phyloP scores from a whole-genome alignment of 2,329 filamentous ascomycete genomes.

The Volutella citrinella region DNA sequence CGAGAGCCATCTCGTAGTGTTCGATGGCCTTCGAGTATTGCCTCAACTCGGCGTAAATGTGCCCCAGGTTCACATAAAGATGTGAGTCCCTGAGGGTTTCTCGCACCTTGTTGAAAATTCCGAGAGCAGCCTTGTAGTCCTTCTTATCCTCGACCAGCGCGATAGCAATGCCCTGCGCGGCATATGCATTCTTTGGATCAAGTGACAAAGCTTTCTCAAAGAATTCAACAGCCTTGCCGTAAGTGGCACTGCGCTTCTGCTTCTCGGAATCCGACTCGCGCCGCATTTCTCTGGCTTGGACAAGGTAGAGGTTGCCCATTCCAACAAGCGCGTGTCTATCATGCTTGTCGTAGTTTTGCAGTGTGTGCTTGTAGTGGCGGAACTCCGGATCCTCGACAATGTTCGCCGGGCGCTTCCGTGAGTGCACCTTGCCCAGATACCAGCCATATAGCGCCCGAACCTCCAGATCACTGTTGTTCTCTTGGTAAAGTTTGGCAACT shows the following conservation, averaged over 20 bases:
- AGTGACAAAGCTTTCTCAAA: constrained; percentile 95
- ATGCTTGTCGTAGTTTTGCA: constrained; percentile 94
- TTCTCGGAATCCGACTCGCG: constrained; percentile 86
- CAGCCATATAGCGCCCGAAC: constrained; percentile 92
- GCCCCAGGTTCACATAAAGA: constrained; percentile 89
- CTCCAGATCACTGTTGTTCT: constrained; percentile 81
- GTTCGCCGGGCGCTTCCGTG: constrained; percentile 77
- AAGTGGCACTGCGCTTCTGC: constrained; percentile 82
- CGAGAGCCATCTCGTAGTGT: constrained; percentile 83
- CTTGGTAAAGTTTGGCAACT: constrained; percentile 80
- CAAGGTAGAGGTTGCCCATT: constrained; percentile 91
- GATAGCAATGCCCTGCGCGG: constrained; percentile 93
- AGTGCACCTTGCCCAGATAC: constrained; percentile 79
- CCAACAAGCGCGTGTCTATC: constrained; percentile 94
- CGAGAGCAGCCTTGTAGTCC: constrained; percentile 75
- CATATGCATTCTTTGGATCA: constrained; percentile 94
- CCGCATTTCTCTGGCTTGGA: constrained; percentile 89
- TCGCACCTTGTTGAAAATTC: constrained; percentile 85
- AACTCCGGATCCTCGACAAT: constrained; percentile 88
- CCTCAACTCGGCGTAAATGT: constrained; percentile 85
- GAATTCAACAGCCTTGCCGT: constrained; percentile 92
- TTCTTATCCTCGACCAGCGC: constrained; percentile 93
- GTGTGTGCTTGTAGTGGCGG: constrained; percentile 91
- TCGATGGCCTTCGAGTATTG: constrained; percentile 93
- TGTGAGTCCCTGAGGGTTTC: constrained; percentile 87